phyloP scores from a whole-genome alignment of 441 rosid species.

The Jatropha multifida region DNA sequence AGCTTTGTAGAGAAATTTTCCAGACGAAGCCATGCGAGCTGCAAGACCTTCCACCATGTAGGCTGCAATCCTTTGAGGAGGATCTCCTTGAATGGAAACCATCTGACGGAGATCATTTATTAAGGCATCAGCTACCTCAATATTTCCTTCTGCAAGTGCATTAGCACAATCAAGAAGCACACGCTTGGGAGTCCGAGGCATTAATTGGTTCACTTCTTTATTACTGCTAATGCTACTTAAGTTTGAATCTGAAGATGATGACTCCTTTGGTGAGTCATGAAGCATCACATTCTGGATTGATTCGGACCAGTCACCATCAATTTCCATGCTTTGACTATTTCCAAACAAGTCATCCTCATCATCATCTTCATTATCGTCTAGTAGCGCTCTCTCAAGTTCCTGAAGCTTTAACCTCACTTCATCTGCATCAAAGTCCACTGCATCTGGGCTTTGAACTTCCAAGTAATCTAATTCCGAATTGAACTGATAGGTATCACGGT shows the following conservation, averaged over 20 bases:
- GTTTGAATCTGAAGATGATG: slow-evolving; percentile 73
- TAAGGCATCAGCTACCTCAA: slow-evolving; percentile 58
- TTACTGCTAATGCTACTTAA: slow-evolving; percentile 59
- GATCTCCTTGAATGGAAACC: slow-evolving; percentile 96
- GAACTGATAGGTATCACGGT: slow-evolving; percentile 33
- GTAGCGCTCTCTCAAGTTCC: slow-evolving; percentile 86
- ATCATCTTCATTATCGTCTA: slow-evolving; percentile 49
- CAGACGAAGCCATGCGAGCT: slow-evolving; percentile 92
- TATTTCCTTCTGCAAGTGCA: slow-evolving; percentile 63
- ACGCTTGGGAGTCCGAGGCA: slow-evolving; percentile 59
- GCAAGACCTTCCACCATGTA: slow-evolving; percentile 99
- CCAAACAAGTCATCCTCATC: slow-evolving; percentile 56
- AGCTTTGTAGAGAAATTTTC: slow-evolving; percentile 78
- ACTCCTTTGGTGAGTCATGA: slow-evolving; percentile 84
- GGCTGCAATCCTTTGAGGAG: slow-evolving; percentile 90
- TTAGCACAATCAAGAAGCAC: slow-evolving; percentile 79
- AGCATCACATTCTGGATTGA: slow-evolving; percentile 40
- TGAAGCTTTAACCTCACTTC: slow-evolving; percentile 71
- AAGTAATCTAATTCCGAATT: slow-evolving; percentile 39
- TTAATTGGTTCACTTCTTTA: slow-evolving; percentile 53
- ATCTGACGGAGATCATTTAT: slow-evolving; percentile 70
- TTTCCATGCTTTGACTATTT: slow-evolving; percentile 60
- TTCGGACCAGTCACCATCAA: slow-evolving; percentile 77
- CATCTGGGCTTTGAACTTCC: slow-evolving; percentile 49
- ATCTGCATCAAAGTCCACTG: slow-evolving; percentile 52